phyloP scores from a whole-genome alignment of 257 asterid genomes.

The Salvia splendens region DNA sequence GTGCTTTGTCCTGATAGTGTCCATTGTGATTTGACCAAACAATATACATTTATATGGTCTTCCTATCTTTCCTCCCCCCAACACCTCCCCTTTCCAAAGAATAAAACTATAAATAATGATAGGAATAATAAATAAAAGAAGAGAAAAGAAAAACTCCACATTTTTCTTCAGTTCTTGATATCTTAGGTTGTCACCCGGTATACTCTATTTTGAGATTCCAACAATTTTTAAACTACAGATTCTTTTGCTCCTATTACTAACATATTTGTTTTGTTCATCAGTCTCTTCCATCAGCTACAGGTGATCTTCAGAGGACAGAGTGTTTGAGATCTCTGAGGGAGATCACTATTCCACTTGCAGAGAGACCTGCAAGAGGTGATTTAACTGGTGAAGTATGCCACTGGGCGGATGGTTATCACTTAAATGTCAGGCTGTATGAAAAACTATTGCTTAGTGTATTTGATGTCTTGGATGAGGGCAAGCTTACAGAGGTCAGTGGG shows the following conservation, averaged over 20 bases:
- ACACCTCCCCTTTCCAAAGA: background rate
- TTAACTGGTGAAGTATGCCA: slow-evolving; percentile 99
- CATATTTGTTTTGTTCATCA: slow-evolving; percentile 38
- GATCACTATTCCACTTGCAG: slow-evolving; percentile 79
- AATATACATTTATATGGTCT: slow-evolving; percentile 3
- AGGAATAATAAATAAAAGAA: background rate
- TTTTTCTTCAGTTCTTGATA: background rate
- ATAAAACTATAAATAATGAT: background rate
- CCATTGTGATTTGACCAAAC: slow-evolving; percentile 16
- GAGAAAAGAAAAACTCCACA: background rate
- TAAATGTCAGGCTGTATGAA: slow-evolving; percentile 89
- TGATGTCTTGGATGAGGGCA: slow-evolving; percentile 97
- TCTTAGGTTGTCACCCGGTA: slow-evolving; percentile 18
- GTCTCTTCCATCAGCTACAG: slow-evolving; percentile 87
- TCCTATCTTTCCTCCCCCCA: background rate
- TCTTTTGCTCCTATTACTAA: slow-evolving; percentile 24
- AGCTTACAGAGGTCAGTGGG: slow-evolving; percentile 90
- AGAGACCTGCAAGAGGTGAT: slow-evolving; percentile 98
- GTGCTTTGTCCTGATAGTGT: slow-evolving; percentile 1
- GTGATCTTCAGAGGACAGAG: slow-evolving; percentile 88
- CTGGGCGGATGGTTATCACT: slow-evolving; percentile 98
- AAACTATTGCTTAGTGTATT: slow-evolving; percentile 86
- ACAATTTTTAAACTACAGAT: slow-evolving; percentile 21
- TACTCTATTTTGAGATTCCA: slow-evolving; percentile 15
- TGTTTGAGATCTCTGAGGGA: slow-evolving; percentile 87